phyloP scores from a whole-genome alignment of 208 protist species.

The Acanthamoeba divionensis region DNA sequence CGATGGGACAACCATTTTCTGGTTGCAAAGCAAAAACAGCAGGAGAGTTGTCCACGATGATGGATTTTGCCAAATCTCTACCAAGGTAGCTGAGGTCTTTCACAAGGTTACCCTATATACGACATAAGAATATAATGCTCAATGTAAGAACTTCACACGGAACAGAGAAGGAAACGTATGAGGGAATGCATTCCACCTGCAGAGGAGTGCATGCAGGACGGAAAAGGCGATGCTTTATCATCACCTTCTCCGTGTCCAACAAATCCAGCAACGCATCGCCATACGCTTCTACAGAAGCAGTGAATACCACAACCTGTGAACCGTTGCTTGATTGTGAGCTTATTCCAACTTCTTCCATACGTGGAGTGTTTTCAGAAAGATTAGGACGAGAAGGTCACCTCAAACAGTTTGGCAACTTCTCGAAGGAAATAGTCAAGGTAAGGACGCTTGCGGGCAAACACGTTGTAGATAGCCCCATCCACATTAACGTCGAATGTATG shows the following conservation, averaged over 20 bases:
- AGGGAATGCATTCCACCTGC: not conserved
- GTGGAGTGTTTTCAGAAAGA: not conserved
- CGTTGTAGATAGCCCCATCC: conserved; percentile 2
- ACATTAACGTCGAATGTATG: conserved; percentile 5
- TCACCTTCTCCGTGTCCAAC: conserved; percentile 64
- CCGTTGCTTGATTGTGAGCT: not conserved
- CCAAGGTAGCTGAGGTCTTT: conserved; percentile 77
- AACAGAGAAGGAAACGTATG: not conserved
- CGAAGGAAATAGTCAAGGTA: conserved; percentile 68
- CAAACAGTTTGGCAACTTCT: conserved; percentile 64
- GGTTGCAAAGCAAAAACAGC: conserved; percentile 72
- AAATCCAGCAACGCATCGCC: conserved; percentile 75
- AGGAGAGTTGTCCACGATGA: conserved; percentile 81
- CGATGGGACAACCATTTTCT: conserved; percentile 77
- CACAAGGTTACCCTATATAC: conserved; percentile 73
- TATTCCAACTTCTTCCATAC: not conserved
- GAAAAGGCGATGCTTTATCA: conserved; percentile 47
- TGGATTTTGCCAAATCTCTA: conserved; percentile 63
- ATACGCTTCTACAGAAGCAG: conserved; percentile 77
- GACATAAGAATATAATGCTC: not conserved
- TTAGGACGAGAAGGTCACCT: conserved; percentile 45
- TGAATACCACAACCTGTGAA: conserved; percentile 74
- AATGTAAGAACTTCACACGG: not conserved
- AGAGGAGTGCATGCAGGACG: not conserved
- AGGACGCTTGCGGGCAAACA: conserved; percentile 54